Evolutionary conservation across 2,329 filamentous ascomycete species (phyloP), one percentile per base, ranked within the genome.

Genomic region (Ascosphaera apis): DNA sequence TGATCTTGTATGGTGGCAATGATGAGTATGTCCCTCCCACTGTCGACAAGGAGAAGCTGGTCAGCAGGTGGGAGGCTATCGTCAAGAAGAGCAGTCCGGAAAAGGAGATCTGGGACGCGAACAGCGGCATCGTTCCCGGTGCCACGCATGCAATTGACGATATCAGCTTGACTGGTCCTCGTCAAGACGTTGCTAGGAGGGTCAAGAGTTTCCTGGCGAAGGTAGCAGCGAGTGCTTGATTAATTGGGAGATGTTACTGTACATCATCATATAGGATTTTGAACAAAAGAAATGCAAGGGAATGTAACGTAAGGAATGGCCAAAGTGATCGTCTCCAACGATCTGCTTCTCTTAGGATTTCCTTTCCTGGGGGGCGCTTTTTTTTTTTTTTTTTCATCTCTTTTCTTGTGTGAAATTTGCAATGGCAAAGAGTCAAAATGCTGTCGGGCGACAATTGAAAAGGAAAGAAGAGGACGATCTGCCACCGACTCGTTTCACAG

Each of bases 121-220:
- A 57, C 38, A 65, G 62, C 40, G 63, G 56, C 7, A 44, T 65
- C 19, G 55, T 67, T 37, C 52, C 57, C 0, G 55, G 54, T 23
- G 64, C 63, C 4, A 60, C 53, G 9, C 64, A 67, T 44, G 62
- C 61, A 38, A 47, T 65, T 37, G 57, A 53, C 34, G 61, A 57
- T 38, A 56, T 61, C 38, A 61, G 60, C 35, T 62, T 67, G 48
- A 53, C 48, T 1, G 51, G 54, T 33, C 53, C 57, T n/a, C 36
- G 42, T 21, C 33, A 41, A 15, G 51, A 55, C 32, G 39, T 58
- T 36, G 43, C 53, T 37, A 44, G 45, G n/a, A 53, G 50, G 28
- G 50, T 58, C 13, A 39, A 47, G 35, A 42, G 42, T 11, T 58
- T 55, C 41, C 36, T 58, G 38, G 42, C 41, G 12, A 45, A 46